Evolutionary conservation across 805 yeast genomes (phyloP), one percentile per base, ranked within the genome.

Genomic region (Metschnikowia cubensis): DNA sequence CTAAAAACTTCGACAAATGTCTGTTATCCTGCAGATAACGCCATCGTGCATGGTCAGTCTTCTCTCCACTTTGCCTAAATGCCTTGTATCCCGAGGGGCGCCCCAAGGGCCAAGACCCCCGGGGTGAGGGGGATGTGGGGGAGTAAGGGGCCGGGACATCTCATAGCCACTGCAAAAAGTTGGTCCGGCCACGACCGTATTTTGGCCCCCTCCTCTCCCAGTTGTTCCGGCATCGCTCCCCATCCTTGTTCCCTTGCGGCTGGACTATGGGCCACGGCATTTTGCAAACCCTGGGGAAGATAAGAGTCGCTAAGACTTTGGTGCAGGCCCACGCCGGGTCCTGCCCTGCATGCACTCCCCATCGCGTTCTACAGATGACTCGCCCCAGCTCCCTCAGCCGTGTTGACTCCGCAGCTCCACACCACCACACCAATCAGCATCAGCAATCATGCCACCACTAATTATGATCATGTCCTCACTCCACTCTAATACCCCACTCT

Each of bases 261-360:
- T 29, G n/a, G 14, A 20, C 21, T 20, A 38, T n/a, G 5, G 21
- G 18, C 20, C 32, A 42, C 45, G 45, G 45, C 45, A 33, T 42
- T 42, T 33, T 33, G 45, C n/a, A 42, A 14, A 29, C 37, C 36
- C 36, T 18, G 45, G 36, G 37, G 45, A 15, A 42, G 45, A 42
- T 40, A 40, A 40, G 43, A 29, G 43, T 40, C 35, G 43, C 43
- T 40, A 40, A 17, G 17, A 11, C 10, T 15, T 11, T 17, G 11
- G 35, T 40, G 43, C 43, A 31, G 35, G 43, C 4, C 31, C 14
- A 15, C 17, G 37, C 37, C 13, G 15, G 13, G 15, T 8, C 17
- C 13, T 18, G 3, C 13, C 13, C 20, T 8, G 6, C 4, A 17
- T 15, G 20, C 37, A 15, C 37, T 15, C 37, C 33, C 4, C 33